Evolutionary conservation across 2,329 filamentous ascomycete genomes (phyloP).

Genomic region (Coniochaeta sp.): DNA sequence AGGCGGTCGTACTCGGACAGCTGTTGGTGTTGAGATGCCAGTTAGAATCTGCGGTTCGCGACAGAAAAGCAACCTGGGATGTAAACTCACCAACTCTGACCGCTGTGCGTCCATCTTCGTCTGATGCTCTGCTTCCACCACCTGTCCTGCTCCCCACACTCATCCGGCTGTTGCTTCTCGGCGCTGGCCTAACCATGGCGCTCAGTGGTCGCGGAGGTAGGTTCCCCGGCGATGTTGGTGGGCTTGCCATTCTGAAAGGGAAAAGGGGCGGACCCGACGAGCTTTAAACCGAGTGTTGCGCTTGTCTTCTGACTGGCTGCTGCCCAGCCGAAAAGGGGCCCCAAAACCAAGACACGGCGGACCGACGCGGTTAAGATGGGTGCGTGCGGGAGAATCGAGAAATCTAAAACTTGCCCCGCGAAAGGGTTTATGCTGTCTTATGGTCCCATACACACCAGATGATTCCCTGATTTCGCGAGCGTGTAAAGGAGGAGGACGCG

Average conservation of each 20-base stretch:
- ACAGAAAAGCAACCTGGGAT: too few species aligned
- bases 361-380: constrained; percentile 1
- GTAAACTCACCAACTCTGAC: constrained; percentile 86
- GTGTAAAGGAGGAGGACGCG: too few species aligned
- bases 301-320: background rate
- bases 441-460: constrained; percentile 15
- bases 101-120: constrained; percentile 83
- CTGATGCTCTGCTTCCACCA: constrained; percentile 74
- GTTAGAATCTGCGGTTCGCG: constrained; percentile 6
- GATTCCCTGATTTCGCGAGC: too few species aligned
- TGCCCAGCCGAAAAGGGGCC: background rate
- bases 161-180: constrained; percentile 74
- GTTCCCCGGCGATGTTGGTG: constrained; percentile 58
- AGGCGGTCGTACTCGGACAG: constrained; percentile 86
- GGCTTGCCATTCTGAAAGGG: constrained; percentile 51
- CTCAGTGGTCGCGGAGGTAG: constrained; percentile 66
- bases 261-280: constrained; percentile 10
- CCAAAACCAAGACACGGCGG: constrained; percentile 2
- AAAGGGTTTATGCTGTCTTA: constrained; percentile 15
- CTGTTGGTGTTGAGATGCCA: constrained; percentile 39
- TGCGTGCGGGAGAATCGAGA: too few species aligned
- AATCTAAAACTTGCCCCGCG: constrained; percentile 8
- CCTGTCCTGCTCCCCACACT: constrained; percentile 73
- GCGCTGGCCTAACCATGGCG: constrained; percentile 67
- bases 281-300: constrained; percentile 6